Percentiles rank a stretch among this genome's conserved stretches.
Evolutionary conservation across 345 rosid species (phyloP).

Genomic region (Xanthoceras sorbifolium): DNA sequence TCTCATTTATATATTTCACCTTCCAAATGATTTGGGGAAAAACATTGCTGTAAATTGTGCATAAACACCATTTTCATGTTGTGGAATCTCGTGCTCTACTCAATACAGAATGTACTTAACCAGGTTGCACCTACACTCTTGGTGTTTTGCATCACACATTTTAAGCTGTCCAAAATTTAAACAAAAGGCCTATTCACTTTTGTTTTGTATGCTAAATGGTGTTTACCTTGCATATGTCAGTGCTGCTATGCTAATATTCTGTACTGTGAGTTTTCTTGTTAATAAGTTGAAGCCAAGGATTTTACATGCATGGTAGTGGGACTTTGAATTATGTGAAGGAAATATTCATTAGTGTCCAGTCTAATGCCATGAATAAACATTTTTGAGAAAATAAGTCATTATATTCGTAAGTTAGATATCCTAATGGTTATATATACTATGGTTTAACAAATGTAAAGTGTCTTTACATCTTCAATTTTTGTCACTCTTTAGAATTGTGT

Average conservation of each 20-base stretch:
- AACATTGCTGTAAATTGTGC: neutral
- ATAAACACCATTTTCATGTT: neutral
- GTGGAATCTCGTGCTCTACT: neutral
- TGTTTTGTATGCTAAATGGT: neutral
- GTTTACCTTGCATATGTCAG: neutral
- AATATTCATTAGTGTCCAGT: neutral
- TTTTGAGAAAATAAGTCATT: neutral
- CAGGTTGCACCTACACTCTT: neutral
- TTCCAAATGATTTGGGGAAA: conserved; percentile 4
- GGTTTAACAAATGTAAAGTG: neutral
- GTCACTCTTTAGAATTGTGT: no score
- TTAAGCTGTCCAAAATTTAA: neutral
- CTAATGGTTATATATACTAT: neutral
- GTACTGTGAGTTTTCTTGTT: no score
- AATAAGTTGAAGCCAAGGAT: neutral
- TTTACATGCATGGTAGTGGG: neutral
- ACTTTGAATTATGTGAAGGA: neutral
- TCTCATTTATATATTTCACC: neutral
- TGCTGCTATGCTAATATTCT: neutral
- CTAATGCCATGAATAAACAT: neutral
- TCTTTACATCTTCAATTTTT: neutral
- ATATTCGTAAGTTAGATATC: neutral
- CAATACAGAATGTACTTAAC: neutral
- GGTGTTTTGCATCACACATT: neutral
- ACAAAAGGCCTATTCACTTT: neutral